Evolutionary conservation across 2,329 filamentous ascomycete genomes (phyloP), one percentile per base, ranked within the genome.

Genomic region (Colletotrichum sp.): DNA sequence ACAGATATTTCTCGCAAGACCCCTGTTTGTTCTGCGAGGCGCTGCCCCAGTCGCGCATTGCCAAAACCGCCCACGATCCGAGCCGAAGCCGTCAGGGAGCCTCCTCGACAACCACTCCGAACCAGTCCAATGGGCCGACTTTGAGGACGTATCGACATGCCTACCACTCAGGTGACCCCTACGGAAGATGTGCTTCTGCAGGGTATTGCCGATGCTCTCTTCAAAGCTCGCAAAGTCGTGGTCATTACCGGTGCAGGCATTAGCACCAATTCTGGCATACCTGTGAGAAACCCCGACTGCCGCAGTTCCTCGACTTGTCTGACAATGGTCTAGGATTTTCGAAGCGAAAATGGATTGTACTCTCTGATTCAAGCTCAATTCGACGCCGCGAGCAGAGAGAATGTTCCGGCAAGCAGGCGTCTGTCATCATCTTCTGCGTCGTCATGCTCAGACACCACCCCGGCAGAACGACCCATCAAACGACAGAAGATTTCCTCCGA

Each of bases 241-340:
- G 91, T 95, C 24, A 88, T 95, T 36, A 95, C 93, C 1, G 93
- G 93, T 66, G 93, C 93, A 65, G 93, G 93, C 68, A 95, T 95
- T 81, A 94, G 92, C 81, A 95, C 93, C 67, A 95, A 94, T 82
- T 94, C 92, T 77, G 93, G 93, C 71, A 95, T 95, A 81, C 93
- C 93, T 67, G 93, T 95, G 86, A 81, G 89, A 82, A 10, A 15
- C 57, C 12, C n/a, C n/a, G 8, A 52, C 44, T 22, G 3, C 28
- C 6, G n/a, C 22, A 10, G n/a, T 34, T 22, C 22, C 39, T 8
- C 10, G 32, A 8, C 18, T n/a, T 67, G 70, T 44, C 15, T 75
- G 67, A 79, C 77, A 77, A 81, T 76, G 39, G 30, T 48, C 5
- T 77, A 94, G 92, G 93, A 95, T 79, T 95, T 95, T 78, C 92